Evolutionary conservation across 805 yeast genomes (phyloP), one percentile per base, ranked within the genome.

Genomic region (Yarrowia yakushimensis): DNA sequence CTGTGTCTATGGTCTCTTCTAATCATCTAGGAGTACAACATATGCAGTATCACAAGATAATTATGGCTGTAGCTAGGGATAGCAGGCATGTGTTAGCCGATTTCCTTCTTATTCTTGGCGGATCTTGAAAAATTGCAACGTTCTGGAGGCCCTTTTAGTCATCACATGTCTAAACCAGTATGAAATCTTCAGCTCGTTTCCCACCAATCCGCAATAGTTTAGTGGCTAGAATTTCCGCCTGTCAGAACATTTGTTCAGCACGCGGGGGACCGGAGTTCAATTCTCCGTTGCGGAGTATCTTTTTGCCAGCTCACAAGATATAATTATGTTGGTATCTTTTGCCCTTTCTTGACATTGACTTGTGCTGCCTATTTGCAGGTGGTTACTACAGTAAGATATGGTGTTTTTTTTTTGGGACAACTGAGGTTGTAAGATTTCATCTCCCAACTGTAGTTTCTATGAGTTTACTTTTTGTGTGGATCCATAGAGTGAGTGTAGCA

Each of bases 201-300:
- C 34, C 31, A 45, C 13, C 42, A 9, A n/a, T 55, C 61, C 61
- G 61, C 46, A 70, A 72, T 72, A 72, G 75, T 72, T 72, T 72
- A 72, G 74, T 72, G 75, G 75, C 74, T 70, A 72, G 75, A 72
- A 72, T 72, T 68, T 68, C 74, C 75, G 75, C 74, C 73, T 72
- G 75, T 72, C 74, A 72, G 65, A 55, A 52, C 39, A 22, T 30
- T 4, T 31, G 39, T 48, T 48, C 55, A 48, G 55, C 55, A 48
- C 55, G 55, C 55, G 55, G 55, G 55, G 55, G 55, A 31, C 55
- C 55, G 55, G 55, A 48, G 55, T 48, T 48, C 55, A 48, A 48
- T 48, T 48, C 55, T 48, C 55, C 55, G 55, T 48, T 48, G 55
- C 55, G 55, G 55, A 48, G 55, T 30, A 18, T 18, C 36, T 45